Conservation (phyloP, 2,329 filamentous ascomycete species). For the Neobulgaria alba region DNA sequence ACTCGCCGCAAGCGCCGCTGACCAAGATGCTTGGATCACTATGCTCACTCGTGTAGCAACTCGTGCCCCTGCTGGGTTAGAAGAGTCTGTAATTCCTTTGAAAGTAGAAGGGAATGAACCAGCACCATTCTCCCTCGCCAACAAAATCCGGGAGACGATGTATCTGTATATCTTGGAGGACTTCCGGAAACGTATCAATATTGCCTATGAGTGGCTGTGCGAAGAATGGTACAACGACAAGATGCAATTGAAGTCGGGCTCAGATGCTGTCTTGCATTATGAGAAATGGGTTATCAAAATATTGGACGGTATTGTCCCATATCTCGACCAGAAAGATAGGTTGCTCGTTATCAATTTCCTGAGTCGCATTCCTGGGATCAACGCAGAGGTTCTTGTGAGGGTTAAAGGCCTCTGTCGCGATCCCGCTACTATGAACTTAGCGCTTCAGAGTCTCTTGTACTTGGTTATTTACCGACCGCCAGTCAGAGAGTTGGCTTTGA, state of each 20-base stretch:
- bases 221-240: constrained; percentile 98
- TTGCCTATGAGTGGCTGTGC: constrained; percentile 87
- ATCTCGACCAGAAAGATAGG: constrained; percentile 86
- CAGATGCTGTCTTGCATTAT: constrained; percentile 56
- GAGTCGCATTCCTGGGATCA: constrained; percentile 81
- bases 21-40: constrained; percentile 84
- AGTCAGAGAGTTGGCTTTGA: constrained; percentile 52
- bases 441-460: constrained; percentile 57
- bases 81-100: constrained; percentile 39
- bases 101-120: constrained; percentile 46
- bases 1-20: constrained; percentile 74
- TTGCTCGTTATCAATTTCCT: constrained; percentile 75
- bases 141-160: constrained; percentile 69
- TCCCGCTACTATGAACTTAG: constrained; percentile 54
- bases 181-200: constrained; percentile 80
- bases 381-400: constrained; percentile 59
- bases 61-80: constrained; percentile 62
- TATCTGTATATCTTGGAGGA: constrained; percentile 86
- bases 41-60: constrained; percentile 81
- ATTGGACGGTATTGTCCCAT: constrained; percentile 83
- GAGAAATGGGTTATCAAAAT: constrained; percentile 70
- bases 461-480: constrained; percentile 61
- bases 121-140: constrained; percentile 43
- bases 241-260: constrained; percentile 38
- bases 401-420: constrained; percentile 61